These are phyloP conservation scores for Chytridium lagenaria DNA, from an alignment of 371 early-diverging fungal species.

Conservation along the genomic window DNA sequence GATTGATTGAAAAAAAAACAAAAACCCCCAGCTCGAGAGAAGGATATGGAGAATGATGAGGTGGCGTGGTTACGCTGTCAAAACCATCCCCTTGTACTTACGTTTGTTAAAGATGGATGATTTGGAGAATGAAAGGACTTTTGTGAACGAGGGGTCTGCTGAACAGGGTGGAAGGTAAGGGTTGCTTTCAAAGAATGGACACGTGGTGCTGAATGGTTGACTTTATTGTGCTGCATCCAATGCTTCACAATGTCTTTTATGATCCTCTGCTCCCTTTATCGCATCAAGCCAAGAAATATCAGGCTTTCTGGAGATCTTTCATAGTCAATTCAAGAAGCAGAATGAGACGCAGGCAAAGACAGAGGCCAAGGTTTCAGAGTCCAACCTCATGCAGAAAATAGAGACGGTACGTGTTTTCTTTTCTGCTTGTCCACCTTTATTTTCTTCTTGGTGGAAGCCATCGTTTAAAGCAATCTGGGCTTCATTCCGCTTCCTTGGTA, in stretches of 20 bases:
- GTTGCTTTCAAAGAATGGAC: background rate
- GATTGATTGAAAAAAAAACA: no score
- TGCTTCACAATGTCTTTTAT: no score
- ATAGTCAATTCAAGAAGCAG: conserved; percentile 9
- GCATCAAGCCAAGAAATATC: conserved; percentile 7
- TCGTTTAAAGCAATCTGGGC: no score
- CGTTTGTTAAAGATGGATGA: background rate
- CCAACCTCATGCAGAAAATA: conserved; percentile 10
- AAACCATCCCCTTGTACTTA: background rate
- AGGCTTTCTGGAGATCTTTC: conserved; percentile 4
- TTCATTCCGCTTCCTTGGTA: background rate
- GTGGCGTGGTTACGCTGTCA: no score
- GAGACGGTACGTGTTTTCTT: background rate
- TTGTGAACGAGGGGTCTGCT: background rate
- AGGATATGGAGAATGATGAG: background rate
- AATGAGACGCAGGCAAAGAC: background rate
- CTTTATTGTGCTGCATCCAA: background rate
- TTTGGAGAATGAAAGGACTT: background rate
- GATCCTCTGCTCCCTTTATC: no score
- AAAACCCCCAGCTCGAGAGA: background rate
- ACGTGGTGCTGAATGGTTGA: background rate
- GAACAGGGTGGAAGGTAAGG: background rate
- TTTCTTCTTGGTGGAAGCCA: no score
- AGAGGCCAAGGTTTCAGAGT: background rate
- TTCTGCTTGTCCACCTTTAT: background rate